These are phyloP conservation scores for Stagonosporopsis vannaccii DNA, from an alignment of 2,329 filamentous ascomycete genomes.

Conservation along the genomic window DNA sequence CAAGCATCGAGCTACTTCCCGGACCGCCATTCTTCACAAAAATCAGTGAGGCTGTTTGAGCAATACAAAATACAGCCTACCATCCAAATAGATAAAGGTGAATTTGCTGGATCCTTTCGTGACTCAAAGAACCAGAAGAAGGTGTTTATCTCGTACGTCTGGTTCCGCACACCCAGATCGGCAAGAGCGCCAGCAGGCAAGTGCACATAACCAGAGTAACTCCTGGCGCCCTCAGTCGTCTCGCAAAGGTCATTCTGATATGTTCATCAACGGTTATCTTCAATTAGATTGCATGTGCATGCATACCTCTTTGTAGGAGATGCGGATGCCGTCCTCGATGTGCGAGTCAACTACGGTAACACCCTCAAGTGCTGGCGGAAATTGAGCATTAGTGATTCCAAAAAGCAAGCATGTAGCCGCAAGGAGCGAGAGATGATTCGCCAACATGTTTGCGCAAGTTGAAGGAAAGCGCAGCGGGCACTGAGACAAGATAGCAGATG, in stretches of 20 bases:
- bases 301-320: conserved; percentile 55
- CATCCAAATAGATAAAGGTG: conserved; percentile 25
- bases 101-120: conserved; percentile 23
- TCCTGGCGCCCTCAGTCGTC: conserved; percentile 62
- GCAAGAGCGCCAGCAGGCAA: conserved; percentile 58
- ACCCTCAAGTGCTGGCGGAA: conserved; percentile 50
- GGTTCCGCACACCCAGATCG: conserved; percentile 45
- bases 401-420: conserved; percentile 24
- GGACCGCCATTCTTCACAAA: conserved; percentile 22
- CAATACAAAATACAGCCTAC: neutral
- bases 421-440: conserved; percentile 16
- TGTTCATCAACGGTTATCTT: neutral
- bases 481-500: too few relatives aligned
- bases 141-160: conserved; percentile 53
- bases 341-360: conserved; percentile 51
- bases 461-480: neutral
- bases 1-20: conserved; percentile 28
- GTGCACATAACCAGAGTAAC: conserved; percentile 67
- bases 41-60: neutral
- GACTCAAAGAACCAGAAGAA: conserved; percentile 36
- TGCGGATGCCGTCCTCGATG: conserved; percentile 49
- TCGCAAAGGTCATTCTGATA: conserved; percentile 60
- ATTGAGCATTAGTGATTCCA: conserved; percentile 39
- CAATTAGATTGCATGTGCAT: neutral
- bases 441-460: conserved; percentile 15